Evolutionary conservation across 2,329 filamentous ascomycete species (phyloP).

Genomic region (Gnomoniopsis smithogilvyi): DNA sequence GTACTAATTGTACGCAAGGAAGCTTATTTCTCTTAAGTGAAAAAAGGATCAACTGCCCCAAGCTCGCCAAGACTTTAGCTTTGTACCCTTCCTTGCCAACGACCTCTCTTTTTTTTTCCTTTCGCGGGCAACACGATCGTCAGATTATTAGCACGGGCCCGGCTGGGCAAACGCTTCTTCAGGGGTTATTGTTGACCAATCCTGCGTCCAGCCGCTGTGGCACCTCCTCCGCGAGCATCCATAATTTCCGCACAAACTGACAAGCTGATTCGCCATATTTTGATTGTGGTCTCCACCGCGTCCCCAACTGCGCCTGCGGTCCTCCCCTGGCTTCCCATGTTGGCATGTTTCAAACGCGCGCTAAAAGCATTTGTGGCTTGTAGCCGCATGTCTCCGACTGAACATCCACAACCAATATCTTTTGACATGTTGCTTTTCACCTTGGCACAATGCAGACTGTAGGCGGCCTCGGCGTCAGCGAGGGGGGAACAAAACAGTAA

Average conservation of each 20-base stretch:
- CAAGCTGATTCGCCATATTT: slow-evolving; percentile 2
- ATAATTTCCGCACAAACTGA: not conserved
- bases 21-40: slow-evolving; percentile 14
- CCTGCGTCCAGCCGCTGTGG: not conserved
- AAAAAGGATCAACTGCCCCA: slow-evolving; percentile 10
- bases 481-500: not conserved
- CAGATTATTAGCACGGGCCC: not conserved
- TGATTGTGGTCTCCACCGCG: too few relatives aligned
- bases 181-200: not conserved
- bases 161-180: not conserved
- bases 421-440: not conserved
- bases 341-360: slow-evolving; percentile 13
- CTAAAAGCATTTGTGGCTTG: slow-evolving; percentile 1
- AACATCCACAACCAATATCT: slow-evolving; percentile 1
- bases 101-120: slow-evolving; percentile 2
- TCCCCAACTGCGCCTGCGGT: not conserved
- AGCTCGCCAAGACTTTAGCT: slow-evolving; percentile 10
- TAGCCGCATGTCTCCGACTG: slow-evolving; percentile 1
- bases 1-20: too few relatives aligned
- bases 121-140: not conserved
- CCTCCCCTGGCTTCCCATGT: not conserved
- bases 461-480: not conserved
- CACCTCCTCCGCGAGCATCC: not conserved
- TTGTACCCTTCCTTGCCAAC: slow-evolving; percentile 1
- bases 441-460: not conserved